These are phyloP conservation scores for Sisymbrium irio DNA, from an alignment of 345 rosid species.

Conservation along the genomic window DNA sequence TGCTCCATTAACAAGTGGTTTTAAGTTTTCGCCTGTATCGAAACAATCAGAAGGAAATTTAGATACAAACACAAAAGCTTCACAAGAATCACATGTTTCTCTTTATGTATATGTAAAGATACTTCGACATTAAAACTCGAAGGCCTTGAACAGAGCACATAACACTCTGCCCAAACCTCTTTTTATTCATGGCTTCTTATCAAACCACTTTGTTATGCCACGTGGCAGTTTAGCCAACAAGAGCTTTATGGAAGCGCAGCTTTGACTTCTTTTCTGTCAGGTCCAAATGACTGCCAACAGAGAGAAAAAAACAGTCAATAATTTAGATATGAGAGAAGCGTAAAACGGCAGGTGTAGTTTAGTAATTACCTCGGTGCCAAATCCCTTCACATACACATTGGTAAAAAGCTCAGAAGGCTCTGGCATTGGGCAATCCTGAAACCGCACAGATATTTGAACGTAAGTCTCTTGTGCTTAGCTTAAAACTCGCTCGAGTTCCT, in stretches of 20 bases:
- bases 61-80: conserved; percentile 18
- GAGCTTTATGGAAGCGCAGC: conserved; percentile 57
- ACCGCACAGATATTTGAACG: neutral
- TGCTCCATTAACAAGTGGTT: neutral
- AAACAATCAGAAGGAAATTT: neutral
- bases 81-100: conserved; percentile 2
- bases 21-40: neutral
- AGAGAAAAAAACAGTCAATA: neutral
- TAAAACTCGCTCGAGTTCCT: neutral
- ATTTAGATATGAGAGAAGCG: neutral
- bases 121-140: neutral
- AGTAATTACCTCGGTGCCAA: conserved; percentile 68
- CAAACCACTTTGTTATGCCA: neutral
- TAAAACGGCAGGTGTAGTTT: neutral
- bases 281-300: conserved; percentile 63
- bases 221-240: conserved; percentile 11
- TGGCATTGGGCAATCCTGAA: conserved; percentile 96
- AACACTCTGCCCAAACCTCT: neutral
- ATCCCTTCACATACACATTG: conserved; percentile 77
- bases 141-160: neutral
- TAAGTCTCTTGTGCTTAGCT: neutral
- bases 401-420: conserved; percentile 80
- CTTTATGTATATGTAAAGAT: neutral
- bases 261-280: conserved; percentile 87
- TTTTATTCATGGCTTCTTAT: conserved; percentile 18